Evolutionary conservation across 2,329 filamentous ascomycete genomes (phyloP).

Genomic region (Colletotrichum limetticola): DNA sequence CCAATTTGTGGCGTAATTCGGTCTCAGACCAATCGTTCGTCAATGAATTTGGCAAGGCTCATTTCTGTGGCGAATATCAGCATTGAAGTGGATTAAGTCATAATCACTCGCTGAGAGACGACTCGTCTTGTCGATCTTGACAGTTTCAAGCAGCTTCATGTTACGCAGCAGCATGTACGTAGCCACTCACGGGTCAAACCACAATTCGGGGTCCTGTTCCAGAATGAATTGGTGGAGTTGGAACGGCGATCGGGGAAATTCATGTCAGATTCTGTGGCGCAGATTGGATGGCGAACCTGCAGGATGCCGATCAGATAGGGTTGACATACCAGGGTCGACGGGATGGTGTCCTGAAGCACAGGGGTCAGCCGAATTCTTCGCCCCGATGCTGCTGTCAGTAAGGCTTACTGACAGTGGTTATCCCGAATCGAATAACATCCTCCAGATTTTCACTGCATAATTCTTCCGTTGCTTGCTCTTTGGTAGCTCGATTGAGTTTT

Average conservation of each 20-base stretch:
- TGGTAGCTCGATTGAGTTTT: not conserved
- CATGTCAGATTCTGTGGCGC: not conserved
- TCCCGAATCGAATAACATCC: not conserved
- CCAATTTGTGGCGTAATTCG: not conserved
- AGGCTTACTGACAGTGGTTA: not conserved
- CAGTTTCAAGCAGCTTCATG: not conserved
- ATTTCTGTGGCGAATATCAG: not conserved
- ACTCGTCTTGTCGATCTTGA: not conserved
- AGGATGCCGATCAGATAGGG: slow-evolving; percentile 17
- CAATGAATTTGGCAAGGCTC: not conserved
- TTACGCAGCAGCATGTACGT: not conserved
- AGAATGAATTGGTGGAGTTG: not conserved
- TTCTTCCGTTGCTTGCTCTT: not conserved
- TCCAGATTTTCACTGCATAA: not conserved
- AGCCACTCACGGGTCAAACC: not conserved
- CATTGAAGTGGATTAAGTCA: not conserved
- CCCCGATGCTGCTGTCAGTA: slow-evolving; percentile 4
- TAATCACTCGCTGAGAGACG: not conserved
- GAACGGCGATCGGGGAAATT: slow-evolving; percentile 8
- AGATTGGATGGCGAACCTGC: slow-evolving; percentile 13
- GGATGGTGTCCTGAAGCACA: not conserved
- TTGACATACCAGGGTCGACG: not conserved
- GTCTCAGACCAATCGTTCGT: not conserved
- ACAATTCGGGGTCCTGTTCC: not conserved
- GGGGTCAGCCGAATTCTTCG: slow-evolving; percentile 13